phyloP scores from a whole-genome alignment of 768 basidiomycete species.

The Myochromella boudieri region DNA sequence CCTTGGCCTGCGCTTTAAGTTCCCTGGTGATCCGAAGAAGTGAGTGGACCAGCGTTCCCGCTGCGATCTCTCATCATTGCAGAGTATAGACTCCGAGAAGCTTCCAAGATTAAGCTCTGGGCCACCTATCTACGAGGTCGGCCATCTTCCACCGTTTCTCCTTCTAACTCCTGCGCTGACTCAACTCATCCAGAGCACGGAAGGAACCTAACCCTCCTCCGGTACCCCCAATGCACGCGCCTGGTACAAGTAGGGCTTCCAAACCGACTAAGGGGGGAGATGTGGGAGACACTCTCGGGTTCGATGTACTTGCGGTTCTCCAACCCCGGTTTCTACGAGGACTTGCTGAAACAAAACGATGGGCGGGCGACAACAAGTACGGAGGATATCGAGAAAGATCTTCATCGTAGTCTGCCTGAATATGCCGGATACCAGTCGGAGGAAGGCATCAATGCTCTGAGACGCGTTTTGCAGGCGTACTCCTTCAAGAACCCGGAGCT shows the following conservation, averaged over 20 bases:
- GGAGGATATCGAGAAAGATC: conserved; percentile 98
- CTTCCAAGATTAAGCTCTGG: conserved; percentile 96
- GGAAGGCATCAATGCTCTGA: conserved; percentile 79
- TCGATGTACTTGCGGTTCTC: conserved; percentile 88
- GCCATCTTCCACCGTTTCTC: conserved; percentile 18
- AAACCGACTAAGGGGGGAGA: conserved; percentile 90
- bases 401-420: conserved; percentile 94
- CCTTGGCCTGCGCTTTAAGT: conserved; percentile 80
- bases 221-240: conserved; percentile 97
- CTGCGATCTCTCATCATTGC: conserved; percentile 4
- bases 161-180: conserved; percentile 11
- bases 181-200: conserved; percentile 66
- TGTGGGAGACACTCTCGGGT: conserved; percentile 97
- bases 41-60: conserved; percentile 30
- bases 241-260: conserved; percentile 96
- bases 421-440: conserved; percentile 94
- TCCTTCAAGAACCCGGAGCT: conserved; percentile 93
- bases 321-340: conserved; percentile 80
- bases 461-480: conserved; percentile 93
- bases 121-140: conserved; percentile 79
- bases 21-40: conserved; percentile 93
- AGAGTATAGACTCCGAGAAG: conserved; percentile 70
- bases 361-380: conserved; percentile 85
- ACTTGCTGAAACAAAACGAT: conserved; percentile 71
- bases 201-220: conserved; percentile 89